Evolutionary conservation across 2,329 filamentous ascomycete genomes (phyloP), one percentile per base, ranked within the genome.

Genomic region (Colletotrichum lini): DNA sequence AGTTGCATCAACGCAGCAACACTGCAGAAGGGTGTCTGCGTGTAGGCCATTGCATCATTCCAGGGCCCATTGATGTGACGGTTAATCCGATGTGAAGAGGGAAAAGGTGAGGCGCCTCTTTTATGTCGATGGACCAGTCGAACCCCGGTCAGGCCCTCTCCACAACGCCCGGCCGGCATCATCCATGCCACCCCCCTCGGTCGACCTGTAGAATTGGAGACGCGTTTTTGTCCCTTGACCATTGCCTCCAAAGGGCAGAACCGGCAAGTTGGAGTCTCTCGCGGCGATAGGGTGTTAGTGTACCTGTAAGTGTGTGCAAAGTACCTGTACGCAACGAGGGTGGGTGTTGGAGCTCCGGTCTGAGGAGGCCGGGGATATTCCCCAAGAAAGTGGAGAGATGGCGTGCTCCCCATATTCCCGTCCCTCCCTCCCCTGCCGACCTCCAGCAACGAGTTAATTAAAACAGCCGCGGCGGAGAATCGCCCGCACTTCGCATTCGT

Each of bases 301-400:
- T 35, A 5, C 15, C 23, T 64, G 21, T 54, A 13, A 21, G n/a
- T 8, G 8, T 26, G 16, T 67, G 8, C 8, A 7, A 30, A 30
- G 30, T 9, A 30, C 30, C n/a, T n/a, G n/a, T n/a, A n/a, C 2
- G 30, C 30, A 30, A 9, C 1, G 8, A 30, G 30, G 30, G 30
- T 35, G 30, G 47, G 13, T 53, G 26, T 71, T 62, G 65, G 65
- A 59, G 64, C 58, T 59, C 65, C 65, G 65, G 49, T 68, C 30
- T 58, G 59, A 64, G 53, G 65, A 72, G 45, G 18, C n/a, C 26
- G 13, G 47, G 45, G 47, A 9, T 42, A 73, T 73, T 63, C 72
- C 49, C 58, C 72, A 73, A 73, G 62, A 65, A 67, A 72, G 67
- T 72, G 72, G 70, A 63, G 63, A 70, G 52, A 73, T 73, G 59